A percentile compares a stretch with the other conserved stretches of the same genome.
Evolutionary conservation across 2,329 filamentous ascomycete genomes (phyloP).

Genomic region (Dryadomyces sulphureus): DNA sequence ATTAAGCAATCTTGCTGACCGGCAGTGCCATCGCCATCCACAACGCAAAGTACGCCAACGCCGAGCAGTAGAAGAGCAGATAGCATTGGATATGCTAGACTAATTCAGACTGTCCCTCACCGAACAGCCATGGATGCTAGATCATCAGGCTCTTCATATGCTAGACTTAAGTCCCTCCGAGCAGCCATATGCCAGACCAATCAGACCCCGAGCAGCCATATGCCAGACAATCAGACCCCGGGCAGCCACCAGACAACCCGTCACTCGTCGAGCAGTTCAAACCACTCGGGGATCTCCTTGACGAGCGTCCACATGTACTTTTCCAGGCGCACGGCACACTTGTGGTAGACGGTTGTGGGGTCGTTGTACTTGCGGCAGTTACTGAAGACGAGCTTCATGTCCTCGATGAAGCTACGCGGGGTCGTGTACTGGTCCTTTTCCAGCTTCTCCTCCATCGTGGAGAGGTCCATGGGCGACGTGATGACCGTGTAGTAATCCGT

Average conservation of each 20-base stretch:
- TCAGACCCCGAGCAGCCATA: not conserved
- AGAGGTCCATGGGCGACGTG: conserved; percentile 91
- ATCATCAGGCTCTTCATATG: too few species aligned
- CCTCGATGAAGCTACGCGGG: conserved; percentile 83
- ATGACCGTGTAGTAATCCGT: conserved; percentile 99
- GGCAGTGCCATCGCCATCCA: conserved; percentile 66
- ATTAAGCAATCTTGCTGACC: conserved; percentile 8
- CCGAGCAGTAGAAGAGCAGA: conserved; percentile 2
- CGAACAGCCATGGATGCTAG: not conserved
- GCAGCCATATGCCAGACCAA: not conserved
- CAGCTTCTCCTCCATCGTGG: conserved; percentile 89
- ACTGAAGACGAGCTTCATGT: conserved; percentile 79
- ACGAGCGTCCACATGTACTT: conserved; percentile 95
- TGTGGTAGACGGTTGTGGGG: conserved; percentile 86
- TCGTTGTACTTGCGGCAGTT: conserved; percentile 97
- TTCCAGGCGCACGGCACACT: conserved; percentile 82
- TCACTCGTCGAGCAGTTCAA: conserved; percentile 32
- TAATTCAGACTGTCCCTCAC: not conserved
- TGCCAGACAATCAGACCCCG: not conserved
- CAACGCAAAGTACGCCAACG: conserved; percentile 54
- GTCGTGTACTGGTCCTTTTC: conserved; percentile 84
- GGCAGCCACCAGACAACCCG: not conserved
- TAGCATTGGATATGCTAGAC: too few species aligned
- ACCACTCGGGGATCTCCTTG: conserved; percentile 87
- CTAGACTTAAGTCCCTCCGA: too few species aligned